phyloP scores from a whole-genome alignment of 2,329 filamentous ascomycete genomes.

The Teratosphaeria zuluensis region DNA sequence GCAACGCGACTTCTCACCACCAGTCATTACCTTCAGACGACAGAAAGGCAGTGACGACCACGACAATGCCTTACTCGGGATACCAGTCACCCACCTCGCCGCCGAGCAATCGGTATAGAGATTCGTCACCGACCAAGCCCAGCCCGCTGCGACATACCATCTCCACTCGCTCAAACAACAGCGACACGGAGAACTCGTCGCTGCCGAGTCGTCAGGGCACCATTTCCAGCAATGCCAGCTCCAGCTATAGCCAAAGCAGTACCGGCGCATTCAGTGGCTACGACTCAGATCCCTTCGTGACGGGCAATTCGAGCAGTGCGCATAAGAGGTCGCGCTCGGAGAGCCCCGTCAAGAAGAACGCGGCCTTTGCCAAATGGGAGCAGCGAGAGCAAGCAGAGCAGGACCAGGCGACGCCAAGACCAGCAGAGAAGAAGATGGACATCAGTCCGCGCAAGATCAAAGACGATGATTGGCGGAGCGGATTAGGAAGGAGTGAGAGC shows the following conservation, averaged over 20 bases:
- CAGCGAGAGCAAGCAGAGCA: conserved; percentile 18
- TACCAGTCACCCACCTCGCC: conserved; percentile 22
- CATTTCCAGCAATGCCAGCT: conserved; percentile 21
- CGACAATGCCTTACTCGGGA: conserved; percentile 7
- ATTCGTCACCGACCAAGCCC: conserved; percentile 24
- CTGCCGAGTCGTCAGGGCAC: conserved; percentile 19
- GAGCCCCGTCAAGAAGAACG: conserved; percentile 27
- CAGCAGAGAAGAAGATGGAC: conserved; percentile 20
- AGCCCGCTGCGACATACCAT: conserved; percentile 25
- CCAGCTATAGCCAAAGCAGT: conserved; percentile 15
- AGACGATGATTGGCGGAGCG: conserved; percentile 24
- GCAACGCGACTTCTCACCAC: not conserved
- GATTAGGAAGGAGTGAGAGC: conserved; percentile 20
- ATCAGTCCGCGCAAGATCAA: conserved; percentile 21
- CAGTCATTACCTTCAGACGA: not conserved
- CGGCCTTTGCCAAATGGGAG: conserved; percentile 21
- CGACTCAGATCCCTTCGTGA: conserved; percentile 24
- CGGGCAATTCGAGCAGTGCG: conserved; percentile 10
- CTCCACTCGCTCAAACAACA: conserved; percentile 24
- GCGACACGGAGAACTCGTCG: conserved; percentile 21
- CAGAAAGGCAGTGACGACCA: not conserved
- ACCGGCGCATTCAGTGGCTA: conserved; percentile 11
- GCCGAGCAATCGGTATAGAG: conserved; percentile 22
- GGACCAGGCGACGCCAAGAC: conserved; percentile 9
- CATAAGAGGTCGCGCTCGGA: conserved; percentile 24